A percentile compares a stretch with the other conserved stretches of the same genome.
These are phyloP conservation scores for Syzygium syzygioides DNA, from an alignment of 441 rosid genomes.

Conservation along the genomic window DNA sequence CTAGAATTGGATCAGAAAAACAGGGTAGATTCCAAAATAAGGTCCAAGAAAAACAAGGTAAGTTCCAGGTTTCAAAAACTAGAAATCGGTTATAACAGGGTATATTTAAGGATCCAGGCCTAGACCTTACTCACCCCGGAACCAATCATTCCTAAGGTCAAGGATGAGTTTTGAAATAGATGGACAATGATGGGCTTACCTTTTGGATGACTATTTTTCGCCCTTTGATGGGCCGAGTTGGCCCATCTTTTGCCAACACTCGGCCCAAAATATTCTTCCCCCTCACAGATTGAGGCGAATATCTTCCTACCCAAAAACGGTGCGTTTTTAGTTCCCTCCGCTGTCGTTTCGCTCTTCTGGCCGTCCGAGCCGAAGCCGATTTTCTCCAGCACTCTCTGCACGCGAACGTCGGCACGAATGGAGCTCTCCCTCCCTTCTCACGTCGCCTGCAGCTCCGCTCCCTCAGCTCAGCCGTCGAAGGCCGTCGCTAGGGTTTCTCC, in stretches of 20 bases:
- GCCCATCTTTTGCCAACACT: neutral
- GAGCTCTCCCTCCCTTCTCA: constrained; percentile 16
- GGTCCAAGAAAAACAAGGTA: too few species aligned
- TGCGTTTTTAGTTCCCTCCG: neutral
- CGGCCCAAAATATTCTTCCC: neutral
- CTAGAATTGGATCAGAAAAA: too few species aligned
- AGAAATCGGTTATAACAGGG: too few species aligned
- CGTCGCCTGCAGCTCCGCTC: neutral
- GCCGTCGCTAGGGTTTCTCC: constrained; percentile 6
- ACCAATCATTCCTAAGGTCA: neutral
- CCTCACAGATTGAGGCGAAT: neutral
- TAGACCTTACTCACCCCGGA: too few species aligned
- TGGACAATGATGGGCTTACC: neutral
- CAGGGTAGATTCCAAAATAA: too few species aligned
- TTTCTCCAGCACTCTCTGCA: neutral
- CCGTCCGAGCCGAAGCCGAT: neutral
- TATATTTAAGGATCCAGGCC: too few species aligned
- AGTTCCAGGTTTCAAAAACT: too few species aligned
- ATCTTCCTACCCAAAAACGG: neutral
- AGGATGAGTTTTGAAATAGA: neutral
- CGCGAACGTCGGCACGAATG: neutral
- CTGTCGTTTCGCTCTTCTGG: neutral
- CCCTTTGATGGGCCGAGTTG: neutral
- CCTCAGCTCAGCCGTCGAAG: constrained; percentile 10
- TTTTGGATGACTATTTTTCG: neutral